Evolutionary conservation across 1,284 basidiomycete genomes (phyloP).

Genomic region (Laetiporus sulphureus): DNA sequence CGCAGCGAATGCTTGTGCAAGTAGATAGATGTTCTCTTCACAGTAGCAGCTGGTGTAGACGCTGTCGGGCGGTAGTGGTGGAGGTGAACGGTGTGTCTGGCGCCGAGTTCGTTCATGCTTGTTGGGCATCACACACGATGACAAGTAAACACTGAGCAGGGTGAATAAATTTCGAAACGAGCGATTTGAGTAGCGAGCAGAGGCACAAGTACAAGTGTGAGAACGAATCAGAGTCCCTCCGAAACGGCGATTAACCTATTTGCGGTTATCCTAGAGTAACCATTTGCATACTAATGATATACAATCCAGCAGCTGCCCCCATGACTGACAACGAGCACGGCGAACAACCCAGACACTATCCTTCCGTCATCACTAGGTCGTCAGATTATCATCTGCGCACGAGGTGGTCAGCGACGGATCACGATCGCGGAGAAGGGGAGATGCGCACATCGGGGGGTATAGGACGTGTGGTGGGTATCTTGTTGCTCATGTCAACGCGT

Average conservation of each 20-base stretch:
- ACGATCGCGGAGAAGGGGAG: too few species aligned
- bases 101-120: too few species aligned
- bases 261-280: constrained; percentile 2
- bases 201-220: constrained; percentile 5
- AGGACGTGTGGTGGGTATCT: constrained; percentile 19
- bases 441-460: constrained; percentile 16
- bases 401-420: constrained; percentile 6
- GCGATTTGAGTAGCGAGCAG: neutral
- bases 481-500: constrained; percentile 14
- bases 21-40: constrained; percentile 69
- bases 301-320: constrained; percentile 4
- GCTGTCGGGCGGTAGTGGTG: constrained; percentile 22
- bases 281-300: constrained; percentile 2
- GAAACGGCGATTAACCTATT: constrained; percentile 7
- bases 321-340: neutral
- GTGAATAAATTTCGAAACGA: too few species aligned
- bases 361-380: neutral
- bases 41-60: constrained; percentile 43
- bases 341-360: too few species aligned
- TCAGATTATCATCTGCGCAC: constrained; percentile 7
- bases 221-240: constrained; percentile 1
- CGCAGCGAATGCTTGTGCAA: constrained; percentile 39
- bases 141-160: too few species aligned
- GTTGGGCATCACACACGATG: too few species aligned
- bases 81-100: too few species aligned